phyloP scores from a whole-genome alignment of 169 alveolate species.

The Condylostoma magnum region DNA sequence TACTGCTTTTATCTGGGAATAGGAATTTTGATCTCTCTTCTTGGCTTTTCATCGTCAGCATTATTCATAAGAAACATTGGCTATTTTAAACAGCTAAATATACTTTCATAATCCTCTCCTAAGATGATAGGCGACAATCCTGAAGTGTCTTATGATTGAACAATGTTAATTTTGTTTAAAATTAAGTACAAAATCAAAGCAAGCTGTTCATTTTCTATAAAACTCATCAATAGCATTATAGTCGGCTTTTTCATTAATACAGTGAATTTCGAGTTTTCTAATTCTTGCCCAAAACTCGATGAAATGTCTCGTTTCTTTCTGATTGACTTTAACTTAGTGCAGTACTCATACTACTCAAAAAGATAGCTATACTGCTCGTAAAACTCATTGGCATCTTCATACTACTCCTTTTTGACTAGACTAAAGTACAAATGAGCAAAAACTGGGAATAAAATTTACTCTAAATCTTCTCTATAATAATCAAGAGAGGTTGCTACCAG shows the following conservation, averaged over 20 bases:
- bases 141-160: neutral
- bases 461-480: neutral
- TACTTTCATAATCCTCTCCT: neutral
- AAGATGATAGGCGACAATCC: neutral
- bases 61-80: neutral
- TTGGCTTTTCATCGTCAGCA: slow-evolving; percentile 4
- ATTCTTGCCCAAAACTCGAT: neutral
- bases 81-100: neutral
- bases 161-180: neutral
- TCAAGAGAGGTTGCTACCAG: neutral
- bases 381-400: neutral
- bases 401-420: neutral
- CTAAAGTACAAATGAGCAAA: neutral
- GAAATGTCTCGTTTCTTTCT: neutral
- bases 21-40: slow-evolving; percentile 1
- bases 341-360: neutral
- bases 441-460: neutral
- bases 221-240: neutral
- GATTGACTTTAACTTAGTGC: neutral
- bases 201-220: slow-evolving; percentile 3
- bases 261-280: neutral
- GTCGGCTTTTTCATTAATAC: neutral
- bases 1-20: neutral
- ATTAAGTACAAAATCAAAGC: neutral
- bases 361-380: neutral